Percentiles rank a stretch among this genome's conserved stretches.
Conservation (phyloP, 2,329 filamentous ascomycete species). For the Teratosphaeriaceae sp. region DNA sequence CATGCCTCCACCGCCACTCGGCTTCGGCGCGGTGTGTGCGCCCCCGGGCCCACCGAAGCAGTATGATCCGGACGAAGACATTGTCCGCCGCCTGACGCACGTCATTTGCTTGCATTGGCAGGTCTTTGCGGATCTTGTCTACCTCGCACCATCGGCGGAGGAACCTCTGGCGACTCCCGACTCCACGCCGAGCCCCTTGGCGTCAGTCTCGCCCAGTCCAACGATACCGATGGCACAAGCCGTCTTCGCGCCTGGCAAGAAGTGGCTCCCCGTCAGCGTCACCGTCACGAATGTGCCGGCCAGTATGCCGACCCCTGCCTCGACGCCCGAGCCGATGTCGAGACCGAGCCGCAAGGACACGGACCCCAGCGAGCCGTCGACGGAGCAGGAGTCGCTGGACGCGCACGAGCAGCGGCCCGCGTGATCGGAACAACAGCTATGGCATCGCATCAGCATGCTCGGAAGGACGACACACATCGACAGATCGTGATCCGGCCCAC, state of each 20-base stretch:
- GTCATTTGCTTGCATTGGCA: conserved; percentile 83
- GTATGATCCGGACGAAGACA: conserved; percentile 41
- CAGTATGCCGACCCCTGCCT: conserved; percentile 15
- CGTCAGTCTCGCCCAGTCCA: conserved; percentile 11
- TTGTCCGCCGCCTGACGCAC: conserved; percentile 74
- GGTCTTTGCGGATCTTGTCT: conserved; percentile 74
- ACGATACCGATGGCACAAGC: conserved; percentile 25
- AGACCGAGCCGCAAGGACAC: not conserved
- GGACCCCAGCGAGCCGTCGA: conserved; percentile 3
- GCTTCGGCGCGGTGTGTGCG: conserved; percentile 23
- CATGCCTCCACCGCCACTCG: conserved; percentile 14
- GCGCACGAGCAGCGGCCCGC: conserved; percentile 1
- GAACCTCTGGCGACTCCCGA: conserved; percentile 5
- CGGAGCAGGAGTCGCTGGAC: conserved; percentile 2
- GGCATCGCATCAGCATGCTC: no score
- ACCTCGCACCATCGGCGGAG: conserved; percentile 33
- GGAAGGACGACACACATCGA: no score
- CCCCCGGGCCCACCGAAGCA: conserved; percentile 6
- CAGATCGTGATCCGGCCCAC: not conserved
- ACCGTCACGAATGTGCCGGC: conserved; percentile 22
- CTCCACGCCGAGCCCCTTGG: not conserved
- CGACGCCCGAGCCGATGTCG: conserved; percentile 4
- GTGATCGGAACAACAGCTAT: no score
- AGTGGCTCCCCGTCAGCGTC: conserved; percentile 24
- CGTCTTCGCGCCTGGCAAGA: conserved; percentile 22